Percentiles rank a stretch among this genome's conserved stretches.
phyloP scores from a whole-genome alignment of 371 early-diverging fungal species.

The Apophysomyces sp. region DNA sequence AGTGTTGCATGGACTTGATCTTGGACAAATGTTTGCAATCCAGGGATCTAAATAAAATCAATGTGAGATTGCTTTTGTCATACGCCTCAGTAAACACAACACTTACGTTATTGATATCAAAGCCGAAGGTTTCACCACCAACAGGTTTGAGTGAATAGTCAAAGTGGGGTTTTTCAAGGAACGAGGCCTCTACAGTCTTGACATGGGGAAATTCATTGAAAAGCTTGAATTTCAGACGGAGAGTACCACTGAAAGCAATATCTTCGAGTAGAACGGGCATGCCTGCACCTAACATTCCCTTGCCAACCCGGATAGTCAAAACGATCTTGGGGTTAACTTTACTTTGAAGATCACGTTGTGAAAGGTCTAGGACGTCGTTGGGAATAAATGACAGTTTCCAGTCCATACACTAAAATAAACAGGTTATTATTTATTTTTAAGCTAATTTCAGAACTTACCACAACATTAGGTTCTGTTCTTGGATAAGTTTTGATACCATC shows the following conservation, averaged over 20 bases:
- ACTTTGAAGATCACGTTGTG: slow-evolving; percentile 63
- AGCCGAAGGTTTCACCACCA: slow-evolving; percentile 87
- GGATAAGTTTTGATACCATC: slow-evolving; percentile 87
- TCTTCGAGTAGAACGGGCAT: slow-evolving; percentile 94
- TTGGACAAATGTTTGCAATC: slow-evolving; percentile 75
- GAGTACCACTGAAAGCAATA: slow-evolving; percentile 84
- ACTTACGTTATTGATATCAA: slow-evolving; percentile 79
- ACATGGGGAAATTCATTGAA: slow-evolving; percentile 90
- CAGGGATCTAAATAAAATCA: slow-evolving; percentile 65
- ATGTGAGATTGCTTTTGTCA: not conserved
- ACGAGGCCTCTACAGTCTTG: slow-evolving; percentile 85
- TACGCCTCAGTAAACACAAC: not conserved
- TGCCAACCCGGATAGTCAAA: slow-evolving; percentile 85
- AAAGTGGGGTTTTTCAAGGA: slow-evolving; percentile 87
- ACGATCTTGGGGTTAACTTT: slow-evolving; percentile 92
- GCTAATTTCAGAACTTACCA: slow-evolving; percentile 44
- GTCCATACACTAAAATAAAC: slow-evolving; percentile 73
- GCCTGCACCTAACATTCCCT: slow-evolving; percentile 81
- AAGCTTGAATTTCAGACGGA: slow-evolving; percentile 82
- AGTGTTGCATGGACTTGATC: slow-evolving; percentile 81
- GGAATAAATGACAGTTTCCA: slow-evolving; percentile 90
- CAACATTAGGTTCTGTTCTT: slow-evolving; percentile 80
- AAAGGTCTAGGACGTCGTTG: slow-evolving; percentile 73
- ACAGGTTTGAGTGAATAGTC: slow-evolving; percentile 96
- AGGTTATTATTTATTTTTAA: not conserved